Percentiles rank a stretch among this genome's conserved stretches.
Conservation (phyloP, 257 asterid species). For the Perilla frutescens region DNA sequence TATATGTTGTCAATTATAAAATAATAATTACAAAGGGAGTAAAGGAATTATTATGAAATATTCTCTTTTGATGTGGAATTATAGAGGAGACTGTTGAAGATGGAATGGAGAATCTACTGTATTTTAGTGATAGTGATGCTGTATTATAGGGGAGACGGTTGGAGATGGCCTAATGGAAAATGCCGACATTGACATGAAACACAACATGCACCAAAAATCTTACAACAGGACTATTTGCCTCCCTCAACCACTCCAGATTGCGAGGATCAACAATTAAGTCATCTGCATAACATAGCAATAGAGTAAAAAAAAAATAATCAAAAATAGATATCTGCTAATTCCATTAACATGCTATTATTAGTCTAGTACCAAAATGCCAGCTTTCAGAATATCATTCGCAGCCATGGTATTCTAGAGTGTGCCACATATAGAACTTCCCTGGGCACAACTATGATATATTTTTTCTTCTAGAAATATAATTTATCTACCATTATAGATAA, state of each 20-base stretch:
- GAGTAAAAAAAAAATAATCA: not conserved
- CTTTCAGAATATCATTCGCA: not conserved
- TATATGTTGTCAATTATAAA: too few species aligned
- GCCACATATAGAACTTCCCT: not conserved
- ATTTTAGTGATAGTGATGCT: too few species aligned
- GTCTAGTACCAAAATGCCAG: not conserved
- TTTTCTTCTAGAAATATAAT: not conserved
- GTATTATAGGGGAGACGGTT: too few species aligned
- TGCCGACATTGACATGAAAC: conserved; percentile 16
- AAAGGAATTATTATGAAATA: too few species aligned
- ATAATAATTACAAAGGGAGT: too few species aligned
- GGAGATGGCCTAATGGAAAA: conserved; percentile 12
- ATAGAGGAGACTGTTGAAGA: too few species aligned
- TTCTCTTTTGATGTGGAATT: too few species aligned
- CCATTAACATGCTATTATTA: conserved; percentile 16
- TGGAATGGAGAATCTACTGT: too few species aligned
- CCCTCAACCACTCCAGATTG: conserved; percentile 97
- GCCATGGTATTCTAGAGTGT: not conserved
- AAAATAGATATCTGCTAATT: not conserved
- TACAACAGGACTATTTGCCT: conserved; percentile 94
- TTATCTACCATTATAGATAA: not conserved
- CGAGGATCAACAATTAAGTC: conserved; percentile 99
- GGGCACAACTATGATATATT: not conserved
- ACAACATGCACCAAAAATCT: conserved; percentile 33
- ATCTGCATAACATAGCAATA: conserved; percentile 56